Evolutionary conservation across 108 stramenopile genomes (phyloP).

Genomic region (Discostella pseudostelligera): DNA sequence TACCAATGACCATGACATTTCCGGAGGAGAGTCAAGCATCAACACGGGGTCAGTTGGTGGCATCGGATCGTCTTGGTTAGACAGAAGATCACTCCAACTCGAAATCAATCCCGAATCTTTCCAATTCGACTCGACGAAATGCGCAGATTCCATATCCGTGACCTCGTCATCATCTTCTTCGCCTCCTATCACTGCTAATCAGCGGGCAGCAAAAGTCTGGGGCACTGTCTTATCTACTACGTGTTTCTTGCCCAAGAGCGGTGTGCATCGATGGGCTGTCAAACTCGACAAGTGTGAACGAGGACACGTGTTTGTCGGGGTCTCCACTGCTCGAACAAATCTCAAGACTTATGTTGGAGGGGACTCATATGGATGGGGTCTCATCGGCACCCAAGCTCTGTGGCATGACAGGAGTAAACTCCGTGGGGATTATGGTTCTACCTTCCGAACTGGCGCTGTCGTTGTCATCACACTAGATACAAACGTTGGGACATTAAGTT

Average conservation of each 20-base stretch:
- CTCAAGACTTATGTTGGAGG: conserved; percentile 94
- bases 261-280: conserved; percentile 79
- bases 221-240: conserved; percentile 70
- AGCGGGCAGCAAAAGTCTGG: conserved; percentile 86
- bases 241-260: conserved; percentile 70
- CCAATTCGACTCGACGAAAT: conserved; percentile 74
- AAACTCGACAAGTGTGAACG: conserved; percentile 90
- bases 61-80: background rate
- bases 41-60: conserved; percentile 3
- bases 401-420: conserved; percentile 86
- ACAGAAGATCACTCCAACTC: conserved; percentile 51
- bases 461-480: conserved; percentile 83
- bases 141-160: conserved; percentile 86
- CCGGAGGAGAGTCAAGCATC: conserved; percentile 20
- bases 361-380: conserved; percentile 96
- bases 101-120: conserved; percentile 46
- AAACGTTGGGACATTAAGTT: conserved; percentile 76
- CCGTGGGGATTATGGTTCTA: conserved; percentile 77
- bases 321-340: conserved; percentile 87
- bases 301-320: conserved; percentile 94
- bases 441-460: conserved; percentile 75
- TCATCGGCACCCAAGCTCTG: conserved; percentile 95
- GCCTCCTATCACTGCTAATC: conserved; percentile 51
- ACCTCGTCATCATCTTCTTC: conserved; percentile 20
- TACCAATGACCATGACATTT: conserved; percentile 49